Evolutionary conservation across 2,329 filamentous ascomycete species (phyloP).

Genomic region (Hortaea werneckii): DNA sequence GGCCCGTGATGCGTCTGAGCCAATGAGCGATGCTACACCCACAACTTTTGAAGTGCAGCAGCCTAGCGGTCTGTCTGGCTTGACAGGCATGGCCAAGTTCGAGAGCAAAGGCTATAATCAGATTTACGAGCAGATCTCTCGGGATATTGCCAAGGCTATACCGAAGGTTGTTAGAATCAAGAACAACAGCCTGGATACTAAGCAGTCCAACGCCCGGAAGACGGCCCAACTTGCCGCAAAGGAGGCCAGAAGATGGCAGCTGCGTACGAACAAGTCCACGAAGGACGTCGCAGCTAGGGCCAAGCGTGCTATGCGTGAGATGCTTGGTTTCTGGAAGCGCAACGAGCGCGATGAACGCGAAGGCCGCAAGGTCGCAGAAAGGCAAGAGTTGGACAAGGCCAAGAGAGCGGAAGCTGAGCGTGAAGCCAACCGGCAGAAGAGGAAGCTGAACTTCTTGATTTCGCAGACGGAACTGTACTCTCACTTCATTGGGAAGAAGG

Average conservation of each 20-base stretch:
- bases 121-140: slow-evolving; percentile 95
- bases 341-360: slow-evolving; percentile 97
- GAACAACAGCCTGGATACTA: slow-evolving; percentile 71
- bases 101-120: slow-evolving; percentile 65
- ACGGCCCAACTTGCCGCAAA: slow-evolving; percentile 94
- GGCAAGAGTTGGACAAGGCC: slow-evolving; percentile 90
- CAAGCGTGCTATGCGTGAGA: slow-evolving; percentile 97
- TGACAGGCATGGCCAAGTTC: slow-evolving; percentile 25
- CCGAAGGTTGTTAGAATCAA: slow-evolving; percentile 87
- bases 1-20: slow-evolving; percentile 29
- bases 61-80: slow-evolving; percentile 13
- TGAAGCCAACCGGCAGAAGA: slow-evolving; percentile 92
- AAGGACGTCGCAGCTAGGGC: slow-evolving; percentile 95
- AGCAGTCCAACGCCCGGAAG: slow-evolving; percentile 93
- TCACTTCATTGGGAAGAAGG: slow-evolving; percentile 98
- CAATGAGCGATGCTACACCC: slow-evolving; percentile 49
- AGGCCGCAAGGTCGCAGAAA: slow-evolving; percentile 84
- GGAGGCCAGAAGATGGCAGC: slow-evolving; percentile 93
- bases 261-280: slow-evolving; percentile 94
- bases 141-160: slow-evolving; percentile 85
- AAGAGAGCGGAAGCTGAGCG: slow-evolving; percentile 95
- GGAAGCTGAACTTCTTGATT: slow-evolving; percentile 98
- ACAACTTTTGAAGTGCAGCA: slow-evolving; percentile 19
- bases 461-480: slow-evolving; percentile 98
- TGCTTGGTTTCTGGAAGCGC: slow-evolving; percentile 99